Evolutionary conservation across 116 monocot genomes (phyloP), one percentile per base, ranked within the genome.

Genomic region (Cymodocea nodosa): DNA sequence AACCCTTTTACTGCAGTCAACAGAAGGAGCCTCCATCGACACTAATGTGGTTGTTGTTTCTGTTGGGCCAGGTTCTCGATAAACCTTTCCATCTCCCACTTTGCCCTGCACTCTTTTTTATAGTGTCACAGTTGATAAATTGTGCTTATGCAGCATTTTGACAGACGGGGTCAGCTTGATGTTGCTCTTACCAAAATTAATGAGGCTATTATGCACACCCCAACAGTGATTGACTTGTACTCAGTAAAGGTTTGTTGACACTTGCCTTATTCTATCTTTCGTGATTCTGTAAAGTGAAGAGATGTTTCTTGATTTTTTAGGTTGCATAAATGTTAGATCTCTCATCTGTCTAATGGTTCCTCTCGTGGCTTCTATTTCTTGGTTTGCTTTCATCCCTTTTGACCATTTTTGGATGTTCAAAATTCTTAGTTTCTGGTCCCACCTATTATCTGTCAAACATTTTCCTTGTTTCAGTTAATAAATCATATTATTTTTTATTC

Each of bases 161-260:
- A 97, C 66, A 84, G 83, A 62, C 78, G 79, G 51, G 85, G 88
- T 57, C 97, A 80, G 65, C 56, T 88, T 80, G 88, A 86, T 69
- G 13, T 78, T 78, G 91, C 97, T 52, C 72, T 97, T 68, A 74
- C 76, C 59, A 97, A 88, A 81, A 91, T 97, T 71, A 79, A 97
- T 68, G 91, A 88, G 71, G 97, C 97, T 71, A 91, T 97, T 62
- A 68, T 74, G 51, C 97, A 97, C 68, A 97, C 97, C 51, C 97
- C 97, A 35, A 97, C 97, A 62, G 88, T 88, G 11, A 97, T 97
- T 65, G 97, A 97, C 76, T 77, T 97, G 35, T 91, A 97, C 63
- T 91, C 92, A 40, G 78, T 76, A 8, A 97, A 97, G 84, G 97
- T 85, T 25, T 49, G 65, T 65, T 17, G 15, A 35, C 37, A 57